Evolutionary conservation across 31 red algal species (phyloP), one percentile per base, ranked within the genome.

Genomic region (Porphyra umbilicalis): DNA sequence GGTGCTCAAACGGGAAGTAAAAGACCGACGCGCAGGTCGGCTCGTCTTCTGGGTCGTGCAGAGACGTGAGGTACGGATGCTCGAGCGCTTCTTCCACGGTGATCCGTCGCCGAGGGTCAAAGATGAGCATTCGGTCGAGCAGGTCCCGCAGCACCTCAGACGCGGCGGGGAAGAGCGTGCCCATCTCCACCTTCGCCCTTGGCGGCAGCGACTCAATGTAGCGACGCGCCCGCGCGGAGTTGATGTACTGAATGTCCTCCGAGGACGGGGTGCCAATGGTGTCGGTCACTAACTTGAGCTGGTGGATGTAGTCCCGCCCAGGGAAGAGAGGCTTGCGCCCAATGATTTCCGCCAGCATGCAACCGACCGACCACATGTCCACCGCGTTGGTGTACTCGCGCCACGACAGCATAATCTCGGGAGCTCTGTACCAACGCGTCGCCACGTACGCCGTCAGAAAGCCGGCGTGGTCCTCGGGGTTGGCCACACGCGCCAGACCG

Each of bases 321-420:
- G 92, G 89, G 81, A 98, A 98, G 3, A 98, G 71, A 31, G 92
- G 92, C 75, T 85, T 71, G 36, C 92, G 86, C 16, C 90, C 82
- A 18, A 98, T 29, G 20, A 98, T 91, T 81, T 98, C 95, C 6
- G 85, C 95, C 32, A 98, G 35, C 34, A 98, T 94, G 78, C 95
- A 98, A 10, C 95, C 95, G 32, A 94, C 95, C 13, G 89, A 89
- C 95, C 95, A 98, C 30, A 98, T 84, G 82, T 98, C 95, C 38
- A 98, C 90, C 39, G 91, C 86, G 4, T 76, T 75, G 0, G 88
- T 88, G 79, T 98, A 98, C 34, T 89, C 78, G 18, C 78, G 86
- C 35, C 79, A 89, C 8, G 88, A 88, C 14, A 98, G 57, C 44
- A 98, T 87, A 36, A 94, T 92, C 80, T 98, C 95, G 11, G 95